phyloP scores from a whole-genome alignment of 176 grass and related monocot genomes.

The Bonia amplexicaulis region DNA sequence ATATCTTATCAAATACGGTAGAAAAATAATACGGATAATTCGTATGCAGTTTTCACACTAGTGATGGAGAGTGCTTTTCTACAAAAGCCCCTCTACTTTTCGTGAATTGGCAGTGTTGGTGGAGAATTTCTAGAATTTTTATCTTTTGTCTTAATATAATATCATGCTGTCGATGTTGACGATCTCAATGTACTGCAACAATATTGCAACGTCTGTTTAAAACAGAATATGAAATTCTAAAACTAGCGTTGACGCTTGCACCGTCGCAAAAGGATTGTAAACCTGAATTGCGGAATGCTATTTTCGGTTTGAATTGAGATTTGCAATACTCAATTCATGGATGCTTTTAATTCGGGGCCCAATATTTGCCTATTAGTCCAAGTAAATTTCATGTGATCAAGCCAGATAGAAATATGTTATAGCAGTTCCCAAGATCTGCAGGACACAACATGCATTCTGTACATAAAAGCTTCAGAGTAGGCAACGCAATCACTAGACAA shows the following conservation, averaged over 20 bases:
- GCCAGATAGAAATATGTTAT: background rate
- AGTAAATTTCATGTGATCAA: background rate
- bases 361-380: background rate
- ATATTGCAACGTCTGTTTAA: background rate
- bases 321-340: background rate
- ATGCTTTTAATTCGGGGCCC: background rate
- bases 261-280: too few relatives aligned
- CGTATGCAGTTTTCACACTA: too few relatives aligned
- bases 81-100: too few relatives aligned
- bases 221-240: background rate
- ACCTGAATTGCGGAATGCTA: too few relatives aligned
- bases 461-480: background rate
- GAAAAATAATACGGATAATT: too few relatives aligned
- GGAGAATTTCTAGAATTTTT: too few relatives aligned
- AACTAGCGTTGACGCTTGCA: too few relatives aligned
- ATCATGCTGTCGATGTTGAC: background rate
- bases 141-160: too few relatives aligned
- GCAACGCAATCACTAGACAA: background rate
- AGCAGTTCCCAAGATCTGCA: background rate
- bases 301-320: too few relatives aligned
- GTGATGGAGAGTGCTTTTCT: too few relatives aligned
- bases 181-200: background rate
- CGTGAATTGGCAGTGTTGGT: too few relatives aligned
- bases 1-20: too few relatives aligned
- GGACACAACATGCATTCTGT: background rate